These are phyloP conservation scores for Monosporozyma unispora DNA, from an alignment of 805 yeast species.

Conservation along the genomic window DNA sequence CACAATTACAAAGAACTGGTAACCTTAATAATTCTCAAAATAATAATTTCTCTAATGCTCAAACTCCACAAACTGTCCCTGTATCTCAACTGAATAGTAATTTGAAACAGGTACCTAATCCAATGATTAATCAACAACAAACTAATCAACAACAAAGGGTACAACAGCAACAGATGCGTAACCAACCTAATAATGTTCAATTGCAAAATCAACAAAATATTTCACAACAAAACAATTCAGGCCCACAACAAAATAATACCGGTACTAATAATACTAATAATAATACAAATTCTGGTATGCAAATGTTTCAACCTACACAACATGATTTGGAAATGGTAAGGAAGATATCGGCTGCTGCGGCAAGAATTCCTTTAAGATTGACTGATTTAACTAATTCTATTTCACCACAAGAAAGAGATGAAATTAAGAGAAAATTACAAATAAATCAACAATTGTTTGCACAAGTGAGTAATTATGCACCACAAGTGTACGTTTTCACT, in stretches of 20 bases:
- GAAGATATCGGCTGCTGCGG: constrained; percentile 59
- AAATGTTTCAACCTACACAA: constrained; percentile 38
- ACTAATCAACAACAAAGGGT: constrained; percentile 6
- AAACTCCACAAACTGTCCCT: background rate
- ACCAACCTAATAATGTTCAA: background rate
- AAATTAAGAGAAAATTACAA: constrained; percentile 45
- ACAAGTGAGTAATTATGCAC: constrained; percentile 66
- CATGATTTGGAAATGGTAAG: constrained; percentile 56
- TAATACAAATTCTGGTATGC: constrained; percentile 9
- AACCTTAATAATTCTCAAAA: background rate
- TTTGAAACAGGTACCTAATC: background rate
- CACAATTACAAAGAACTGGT: constrained; percentile 2
- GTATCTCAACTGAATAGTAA: background rate
- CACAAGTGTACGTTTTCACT: constrained; percentile 69
- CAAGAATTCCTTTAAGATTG: constrained; percentile 54
- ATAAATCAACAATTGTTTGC: constrained; percentile 45
- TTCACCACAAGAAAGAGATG: constrained; percentile 53
- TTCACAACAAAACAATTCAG: constrained; percentile 12
- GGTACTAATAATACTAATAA: background rate
- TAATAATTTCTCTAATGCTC: background rate
- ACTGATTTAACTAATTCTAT: constrained; percentile 57
- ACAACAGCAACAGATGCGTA: constrained; percentile 4
- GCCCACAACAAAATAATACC: constrained; percentile 5
- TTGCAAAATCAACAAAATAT: constrained; percentile 1
- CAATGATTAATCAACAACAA: background rate